These are phyloP conservation scores for Yueomyces sp. DNA, from an alignment of 1,139 yeast genomes.

Conservation along the genomic window DNA sequence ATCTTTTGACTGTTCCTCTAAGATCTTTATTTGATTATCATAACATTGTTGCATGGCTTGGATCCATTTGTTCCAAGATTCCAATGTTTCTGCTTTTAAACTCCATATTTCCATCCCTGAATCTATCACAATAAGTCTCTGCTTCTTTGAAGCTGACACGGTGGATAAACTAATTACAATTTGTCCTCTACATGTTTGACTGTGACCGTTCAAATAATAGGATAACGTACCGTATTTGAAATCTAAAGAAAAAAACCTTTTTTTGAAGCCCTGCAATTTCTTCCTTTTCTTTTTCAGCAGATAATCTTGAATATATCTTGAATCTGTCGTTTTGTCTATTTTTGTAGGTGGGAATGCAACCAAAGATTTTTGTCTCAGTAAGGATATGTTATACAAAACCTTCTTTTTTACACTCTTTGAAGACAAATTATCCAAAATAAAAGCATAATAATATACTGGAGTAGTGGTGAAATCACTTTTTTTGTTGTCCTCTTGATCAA, in stretches of 20 bases:
- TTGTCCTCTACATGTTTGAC: slow-evolving; percentile 70
- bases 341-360: not conserved
- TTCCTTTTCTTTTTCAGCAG: slow-evolving; percentile 68
- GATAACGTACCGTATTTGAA: slow-evolving; percentile 72
- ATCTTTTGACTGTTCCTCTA: slow-evolving; percentile 2
- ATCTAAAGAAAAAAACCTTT: slow-evolving; percentile 74
- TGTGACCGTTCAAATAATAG: slow-evolving; percentile 62
- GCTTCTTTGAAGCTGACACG: slow-evolving; percentile 62
- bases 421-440: slow-evolving; percentile 85
- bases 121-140: slow-evolving; percentile 66
- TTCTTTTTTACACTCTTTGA: slow-evolving; percentile 78
- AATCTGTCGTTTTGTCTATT: not conserved
- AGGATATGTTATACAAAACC: slow-evolving; percentile 47
- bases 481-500: slow-evolving; percentile 27
- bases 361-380: slow-evolving; percentile 3
- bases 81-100: slow-evolving; percentile 50
- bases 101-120: slow-evolving; percentile 96
- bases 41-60: slow-evolving; percentile 41
- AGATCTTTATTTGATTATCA: slow-evolving; percentile 7
- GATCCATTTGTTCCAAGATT: slow-evolving; percentile 74
- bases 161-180: slow-evolving; percentile 79
- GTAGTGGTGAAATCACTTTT: not conserved
- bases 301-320: slow-evolving; percentile 47
- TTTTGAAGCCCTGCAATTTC: slow-evolving; percentile 76
- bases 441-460: slow-evolving; percentile 50